Evolutionary conservation across 192 early-diverging fungal genomes (phyloP), one percentile per base, ranked within the genome.

Genomic region (Paraglomus occultum): DNA sequence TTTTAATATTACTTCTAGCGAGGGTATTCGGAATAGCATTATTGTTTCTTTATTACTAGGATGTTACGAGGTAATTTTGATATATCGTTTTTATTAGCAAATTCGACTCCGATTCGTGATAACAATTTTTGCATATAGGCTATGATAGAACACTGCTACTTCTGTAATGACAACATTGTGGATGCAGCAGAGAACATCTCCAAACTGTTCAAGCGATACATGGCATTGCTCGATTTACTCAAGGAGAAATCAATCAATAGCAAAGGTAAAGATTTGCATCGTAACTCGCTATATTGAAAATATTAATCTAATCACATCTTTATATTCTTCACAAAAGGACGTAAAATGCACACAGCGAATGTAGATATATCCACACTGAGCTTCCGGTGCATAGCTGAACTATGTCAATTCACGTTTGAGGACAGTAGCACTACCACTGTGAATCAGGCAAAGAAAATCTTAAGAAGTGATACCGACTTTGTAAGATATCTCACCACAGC

Each of bases 1-100:
- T 52, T 90, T 84, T 48, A 80, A 83, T 50, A 81, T 83, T 46
- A 71, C 59, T 4, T 80, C 73, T 22, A 78, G 77, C 52, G 77
- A 70, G 2, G 89, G 89, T 0, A 71, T 79, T 44, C 78, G 85
- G 8, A 88, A 88, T 70, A 78, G 81, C 54, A 81, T 78, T 62
- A 81, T 77, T 7, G 79, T 82, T 1, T 67, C 64, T 0, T 48
- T 90, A 17, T 71, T 89, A 6, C 63, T 83, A 39, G 88, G 88
- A 14, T 79, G 80, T 22, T 79, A 85, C 54, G 90, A 91, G 47
- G 83, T 83, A 61, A 65, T 74, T 4, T 47, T 83, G 1, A 78
- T 78, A 38, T 76, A 82, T n/a, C 1, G 6, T 45, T 8, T 20
- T n/a, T 50, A 43, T 40, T 7, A 51, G 14, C 1, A 20, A 20